Base-by-base conservation (phyloP, 2,329 filamentous ascomycete species). In the Trichoderma sp. region DNA sequence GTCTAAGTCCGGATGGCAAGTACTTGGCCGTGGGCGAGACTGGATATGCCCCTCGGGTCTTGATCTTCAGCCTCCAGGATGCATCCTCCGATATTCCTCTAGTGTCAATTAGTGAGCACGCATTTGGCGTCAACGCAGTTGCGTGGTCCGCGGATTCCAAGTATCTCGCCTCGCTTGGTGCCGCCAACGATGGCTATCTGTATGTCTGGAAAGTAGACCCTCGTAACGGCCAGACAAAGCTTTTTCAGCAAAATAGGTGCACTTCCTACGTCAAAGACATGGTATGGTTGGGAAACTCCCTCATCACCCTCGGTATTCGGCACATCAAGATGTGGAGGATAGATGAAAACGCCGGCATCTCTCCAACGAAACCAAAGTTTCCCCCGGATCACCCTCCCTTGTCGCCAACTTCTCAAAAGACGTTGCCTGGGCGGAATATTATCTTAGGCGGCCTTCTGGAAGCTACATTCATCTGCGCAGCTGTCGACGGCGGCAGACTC, bases 281-380 rank as follows among this genome's bases (percentile, higher is more conserved):
- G 87, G 86, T 91, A 48, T 99, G 95, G 94, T 88, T 97, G 79
- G 94, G 94, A 12, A 90, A 85, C 72, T 91, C 81, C 72, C 84
- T 99, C 63, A 84, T 99, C 68, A 97, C 94, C 70, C 87, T 95
- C 27, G 95, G 95, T 15, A 91, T 95, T 61, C 89, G 95, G 29
- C 94, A 97, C 80, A 88, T 97, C 77, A 98, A 97, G 79, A 87
- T 96, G 60, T 99, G 95, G 95, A 90, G 90, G 72, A 85, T 95
- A 12, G 92, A 95, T 39, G 92, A 94, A 29, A 80, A 73, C 74
- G 67, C 82, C 50, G 80, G 84, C 19, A 80, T 80, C 5, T 90
- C 90, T 25, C 90, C 91, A 1, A 82, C 84, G 9, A 92, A 92
- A 75, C 78, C 85, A 74, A 87, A 85, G 70, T 84, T 87, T 68